phyloP scores from a whole-genome alignment of 768 basidiomycete species.

The Termitomyces sp. region DNA sequence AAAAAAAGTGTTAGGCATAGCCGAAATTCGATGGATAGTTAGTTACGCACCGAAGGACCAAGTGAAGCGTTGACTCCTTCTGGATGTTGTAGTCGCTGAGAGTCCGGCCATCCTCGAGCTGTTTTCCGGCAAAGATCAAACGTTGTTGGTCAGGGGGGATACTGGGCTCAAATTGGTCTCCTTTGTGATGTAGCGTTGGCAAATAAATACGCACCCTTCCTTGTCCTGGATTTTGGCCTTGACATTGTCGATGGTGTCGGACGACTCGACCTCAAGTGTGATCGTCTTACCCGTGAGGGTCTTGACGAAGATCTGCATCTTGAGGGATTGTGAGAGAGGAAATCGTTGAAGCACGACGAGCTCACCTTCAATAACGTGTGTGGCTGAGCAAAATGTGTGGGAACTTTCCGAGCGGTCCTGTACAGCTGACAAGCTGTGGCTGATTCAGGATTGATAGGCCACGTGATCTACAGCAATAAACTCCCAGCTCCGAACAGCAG shows the following conservation, averaged over 20 bases:
- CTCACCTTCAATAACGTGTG: slow-evolving; percentile 25
- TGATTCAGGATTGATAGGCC: slow-evolving; percentile 14
- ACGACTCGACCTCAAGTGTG: slow-evolving; percentile 97
- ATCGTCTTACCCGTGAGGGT: slow-evolving; percentile 97
- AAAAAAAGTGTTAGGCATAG: background rate
- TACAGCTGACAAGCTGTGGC: slow-evolving; percentile 28
- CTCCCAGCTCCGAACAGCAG: no score
- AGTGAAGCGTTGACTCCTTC: slow-evolving; percentile 96
- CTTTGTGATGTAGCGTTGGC: no score
- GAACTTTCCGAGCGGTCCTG: slow-evolving; percentile 12
- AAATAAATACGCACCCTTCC: slow-evolving; percentile 37
- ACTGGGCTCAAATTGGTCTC: slow-evolving; percentile 24
- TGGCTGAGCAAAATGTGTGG: slow-evolving; percentile 9
- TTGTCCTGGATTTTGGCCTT: slow-evolving; percentile 68
- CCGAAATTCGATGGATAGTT: background rate
- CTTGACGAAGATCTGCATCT: slow-evolving; percentile 57
- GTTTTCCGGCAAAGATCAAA: slow-evolving; percentile 96
- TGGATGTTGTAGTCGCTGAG: slow-evolving; percentile 97
- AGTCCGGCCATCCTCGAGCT: slow-evolving; percentile 96
- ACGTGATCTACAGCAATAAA: background rate
- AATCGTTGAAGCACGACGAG: slow-evolving; percentile 12
- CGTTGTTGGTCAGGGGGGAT: slow-evolving; percentile 96
- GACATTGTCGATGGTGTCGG: slow-evolving; percentile 95
- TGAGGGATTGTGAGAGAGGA: slow-evolving; percentile 10
- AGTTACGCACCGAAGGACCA: slow-evolving; percentile 82